These are phyloP conservation scores for Monosporozyma siamensis DNA, from an alignment of 805 yeast genomes.

Conservation along the genomic window DNA sequence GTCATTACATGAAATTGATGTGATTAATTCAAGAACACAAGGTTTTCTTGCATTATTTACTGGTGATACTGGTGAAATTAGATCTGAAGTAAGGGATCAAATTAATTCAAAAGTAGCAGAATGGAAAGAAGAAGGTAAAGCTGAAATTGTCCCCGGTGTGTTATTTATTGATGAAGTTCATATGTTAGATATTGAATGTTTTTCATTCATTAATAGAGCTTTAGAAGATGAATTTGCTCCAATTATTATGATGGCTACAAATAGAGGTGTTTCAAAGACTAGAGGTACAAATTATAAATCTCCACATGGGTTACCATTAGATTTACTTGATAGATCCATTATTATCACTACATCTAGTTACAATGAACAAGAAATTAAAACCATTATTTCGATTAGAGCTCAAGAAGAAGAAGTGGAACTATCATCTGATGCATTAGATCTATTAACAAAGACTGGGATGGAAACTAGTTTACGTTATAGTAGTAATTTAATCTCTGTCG, in stretches of 20 bases:
- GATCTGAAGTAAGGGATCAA: conserved; percentile 92
- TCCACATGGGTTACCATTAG: conserved; percentile 97
- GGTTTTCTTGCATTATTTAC: conserved; percentile 93
- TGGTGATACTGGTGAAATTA: conserved; percentile 96
- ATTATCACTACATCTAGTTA: conserved; percentile 82
- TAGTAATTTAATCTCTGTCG: conserved; percentile 79
- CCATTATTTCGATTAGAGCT: conserved; percentile 81
- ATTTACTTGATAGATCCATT: conserved; percentile 85
- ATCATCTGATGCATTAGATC: conserved; percentile 69
- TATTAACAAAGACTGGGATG: conserved; percentile 80
- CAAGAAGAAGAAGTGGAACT: conserved; percentile 90
- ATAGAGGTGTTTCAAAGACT: conserved; percentile 87
- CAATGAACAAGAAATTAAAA: conserved; percentile 71
- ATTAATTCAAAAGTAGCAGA: conserved; percentile 94
- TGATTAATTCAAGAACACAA: conserved; percentile 93
- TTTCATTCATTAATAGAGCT: conserved; percentile 91
- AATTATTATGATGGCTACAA: conserved; percentile 95
- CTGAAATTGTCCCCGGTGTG: conserved; percentile 96
- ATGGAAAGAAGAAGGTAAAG: conserved; percentile 98
- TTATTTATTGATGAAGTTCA: conserved; percentile 96
- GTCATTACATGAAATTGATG: conserved; percentile 95
- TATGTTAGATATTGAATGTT: conserved; percentile 95
- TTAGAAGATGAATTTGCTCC: conserved; percentile 95
- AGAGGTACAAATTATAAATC: conserved; percentile 90
- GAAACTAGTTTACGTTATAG: conserved; percentile 91